Evolutionary conservation across 2,329 filamentous ascomycete species (phyloP), one percentile per base, ranked within the genome.

Genomic region (Pezicula radicicola): DNA sequence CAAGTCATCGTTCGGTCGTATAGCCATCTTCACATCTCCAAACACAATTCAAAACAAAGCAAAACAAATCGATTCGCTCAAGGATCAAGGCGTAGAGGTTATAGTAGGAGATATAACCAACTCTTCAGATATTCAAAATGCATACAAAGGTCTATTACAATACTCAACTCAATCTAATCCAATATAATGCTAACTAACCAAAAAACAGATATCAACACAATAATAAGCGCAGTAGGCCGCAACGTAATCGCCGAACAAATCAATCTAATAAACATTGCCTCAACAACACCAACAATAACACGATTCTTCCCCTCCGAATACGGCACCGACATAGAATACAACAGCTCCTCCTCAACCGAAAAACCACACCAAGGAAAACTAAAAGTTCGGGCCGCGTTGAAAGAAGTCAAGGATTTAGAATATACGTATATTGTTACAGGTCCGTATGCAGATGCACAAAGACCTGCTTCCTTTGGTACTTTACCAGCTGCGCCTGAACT

Each of bases 341-440:
- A 75, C 19, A 72, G 80, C 1, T 63, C 75, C 19, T 87, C 84
- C 13, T 73, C 74, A 2, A 59, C 69, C 8, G 87, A 90, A 68
- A 80, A 77, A 61, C 84, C 87, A 2, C 87, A 90, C 63, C 86
- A 89, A 69, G 68, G 75, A 50, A 90, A 90, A 66, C 75, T 89
- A 49, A 80, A 83, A 61, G 83, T 89, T n/a, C 76, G 87, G 53
- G 79, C 77, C 51, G 78, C 78, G 28, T 73, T 88, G 30, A 74
- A 76, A 44, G 76, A 78, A 35, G 62, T 79, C 13, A 73, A 75
- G 58, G 68, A 75, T 7, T 64, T 89, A 25, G 74, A 81, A 46
- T 76, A 85, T 51, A 88, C 86, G 0, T 89, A 85, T 63, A 70
- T 89, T 0, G 86, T 89, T 4, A 88, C 85, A 0, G 86, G 86